A percentile compares a stretch with the other conserved stretches of the same genome.
These are phyloP conservation scores for Alternaria sp. DNA, from an alignment of 2,329 filamentous ascomycete species.

Conservation along the genomic window DNA sequence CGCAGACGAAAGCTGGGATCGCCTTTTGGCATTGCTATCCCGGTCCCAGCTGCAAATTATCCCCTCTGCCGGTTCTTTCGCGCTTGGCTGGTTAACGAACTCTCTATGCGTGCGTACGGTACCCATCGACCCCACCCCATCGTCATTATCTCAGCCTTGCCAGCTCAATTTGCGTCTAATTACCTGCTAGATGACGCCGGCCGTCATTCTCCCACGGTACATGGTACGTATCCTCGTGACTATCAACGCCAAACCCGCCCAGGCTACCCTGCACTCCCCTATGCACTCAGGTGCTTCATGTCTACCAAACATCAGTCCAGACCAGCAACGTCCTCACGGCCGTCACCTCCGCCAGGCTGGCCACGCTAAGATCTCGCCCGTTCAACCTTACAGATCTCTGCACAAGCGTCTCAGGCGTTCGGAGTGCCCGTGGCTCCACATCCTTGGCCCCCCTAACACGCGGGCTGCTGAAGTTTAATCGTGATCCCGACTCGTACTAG, in stretches of 20 bases:
- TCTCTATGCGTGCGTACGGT: slow-evolving; percentile 1
- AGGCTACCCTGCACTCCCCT: neutral
- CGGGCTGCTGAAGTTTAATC: slow-evolving; percentile 38
- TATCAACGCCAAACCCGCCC: neutral
- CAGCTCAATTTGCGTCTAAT: neutral
- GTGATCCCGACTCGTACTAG: slow-evolving; percentile 34
- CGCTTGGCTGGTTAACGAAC: slow-evolving; percentile 25
- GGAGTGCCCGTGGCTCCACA: slow-evolving; percentile 37
- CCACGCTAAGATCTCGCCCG: slow-evolving; percentile 34
- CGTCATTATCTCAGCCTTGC: slow-evolving; percentile 12
- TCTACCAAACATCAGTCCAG: neutral
- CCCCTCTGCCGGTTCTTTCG: slow-evolving; percentile 36
- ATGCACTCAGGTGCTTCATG: neutral
- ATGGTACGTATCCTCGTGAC: neutral
- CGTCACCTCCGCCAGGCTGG: slow-evolving; percentile 12
- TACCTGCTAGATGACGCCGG: slow-evolving; percentile 4
- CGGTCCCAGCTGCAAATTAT: slow-evolving; percentile 9
- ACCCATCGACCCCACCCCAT: slow-evolving; percentile 4
- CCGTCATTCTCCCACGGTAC: neutral
- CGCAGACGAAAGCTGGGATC: neutral
- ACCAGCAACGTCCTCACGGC: neutral
- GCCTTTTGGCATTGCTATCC: neutral
- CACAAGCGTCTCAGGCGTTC: slow-evolving; percentile 28
- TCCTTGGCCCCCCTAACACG: slow-evolving; percentile 35
- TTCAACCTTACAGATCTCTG: slow-evolving; percentile 23